These are phyloP conservation scores for Halophytophthora polymorphica DNA, from an alignment of 352 stramenopile genomes.

Conservation along the genomic window DNA sequence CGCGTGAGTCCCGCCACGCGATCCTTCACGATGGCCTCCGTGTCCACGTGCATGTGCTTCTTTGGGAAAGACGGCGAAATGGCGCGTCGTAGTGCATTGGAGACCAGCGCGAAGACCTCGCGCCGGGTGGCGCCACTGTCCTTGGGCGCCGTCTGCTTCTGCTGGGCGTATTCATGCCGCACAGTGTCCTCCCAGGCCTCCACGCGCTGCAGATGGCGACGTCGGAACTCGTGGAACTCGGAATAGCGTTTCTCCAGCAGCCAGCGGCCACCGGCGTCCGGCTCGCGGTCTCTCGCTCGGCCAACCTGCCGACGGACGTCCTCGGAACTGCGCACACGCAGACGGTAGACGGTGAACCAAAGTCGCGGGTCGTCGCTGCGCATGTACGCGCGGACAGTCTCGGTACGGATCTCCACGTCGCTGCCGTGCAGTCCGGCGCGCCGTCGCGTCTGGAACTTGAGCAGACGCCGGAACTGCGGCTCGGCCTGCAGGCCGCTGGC, in stretches of 20 bases:
- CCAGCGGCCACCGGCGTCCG: slow-evolving; percentile 26
- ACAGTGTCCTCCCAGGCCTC: slow-evolving; percentile 36
- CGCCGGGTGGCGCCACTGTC: slow-evolving; percentile 14
- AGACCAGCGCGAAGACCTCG: slow-evolving; percentile 39
- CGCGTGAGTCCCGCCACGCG: slow-evolving; percentile 31
- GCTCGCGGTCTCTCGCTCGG: neutral
- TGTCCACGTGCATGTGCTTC: slow-evolving; percentile 48
- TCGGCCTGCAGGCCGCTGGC: slow-evolving; percentile 33
- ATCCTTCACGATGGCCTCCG: slow-evolving; percentile 33
- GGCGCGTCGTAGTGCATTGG: slow-evolving; percentile 42
- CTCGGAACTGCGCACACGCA: slow-evolving; percentile 44
- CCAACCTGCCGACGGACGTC: slow-evolving; percentile 17
- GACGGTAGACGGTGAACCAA: slow-evolving; percentile 51
- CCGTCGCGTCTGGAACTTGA: slow-evolving; percentile 64
- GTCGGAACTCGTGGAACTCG: slow-evolving; percentile 45
- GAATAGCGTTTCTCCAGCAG: slow-evolving; percentile 57
- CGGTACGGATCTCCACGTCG: slow-evolving; percentile 47
- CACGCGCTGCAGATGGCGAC: slow-evolving; percentile 35
- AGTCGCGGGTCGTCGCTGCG: slow-evolving; percentile 11
- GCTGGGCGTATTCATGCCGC: slow-evolving; percentile 21
- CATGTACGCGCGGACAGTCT: slow-evolving; percentile 15
- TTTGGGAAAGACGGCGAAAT: slow-evolving; percentile 43
- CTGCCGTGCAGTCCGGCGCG: slow-evolving; percentile 30
- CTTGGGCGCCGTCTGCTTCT: slow-evolving; percentile 11
- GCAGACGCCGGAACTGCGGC: slow-evolving; percentile 42